phyloP scores from a whole-genome alignment of 768 basidiomycete genomes.

The Favolaschia claudopus region DNA sequence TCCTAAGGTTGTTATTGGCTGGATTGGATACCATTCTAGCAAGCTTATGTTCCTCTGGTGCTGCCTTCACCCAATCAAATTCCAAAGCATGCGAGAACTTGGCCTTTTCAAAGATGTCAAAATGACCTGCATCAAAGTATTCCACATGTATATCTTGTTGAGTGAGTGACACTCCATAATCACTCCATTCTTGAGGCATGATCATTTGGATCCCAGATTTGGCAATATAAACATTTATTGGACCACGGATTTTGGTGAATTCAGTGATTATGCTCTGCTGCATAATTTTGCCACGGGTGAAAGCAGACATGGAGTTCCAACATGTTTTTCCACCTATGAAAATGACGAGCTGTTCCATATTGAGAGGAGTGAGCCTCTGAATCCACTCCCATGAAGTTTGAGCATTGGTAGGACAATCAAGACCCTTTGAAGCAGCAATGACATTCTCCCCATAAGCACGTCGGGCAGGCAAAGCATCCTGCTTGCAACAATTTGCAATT shows the following conservation, averaged over 20 bases:
- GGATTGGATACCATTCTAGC: conserved; percentile 14
- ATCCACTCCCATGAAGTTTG: conserved; percentile 17
- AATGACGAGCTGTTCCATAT: conserved; percentile 8
- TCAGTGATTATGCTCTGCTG: conserved; percentile 5
- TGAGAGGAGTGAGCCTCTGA: conserved; percentile 1
- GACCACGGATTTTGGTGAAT: conserved; percentile 1
- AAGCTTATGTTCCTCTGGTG: conserved; percentile 3
- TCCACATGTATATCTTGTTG: not conserved
- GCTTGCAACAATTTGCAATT: conserved; percentile 13
- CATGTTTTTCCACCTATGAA: conserved; percentile 2
- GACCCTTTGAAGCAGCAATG: conserved; percentile 10
- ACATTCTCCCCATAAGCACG: conserved; percentile 15
- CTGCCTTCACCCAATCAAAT: conserved; percentile 9
- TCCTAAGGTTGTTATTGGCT: conserved; percentile 12
- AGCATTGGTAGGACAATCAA: conserved; percentile 10
- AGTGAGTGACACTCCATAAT: conserved; percentile 1
- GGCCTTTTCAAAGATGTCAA: conserved; percentile 17
- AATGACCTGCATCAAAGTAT: conserved; percentile 10
- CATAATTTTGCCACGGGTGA: not conserved
- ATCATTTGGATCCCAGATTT: conserved; percentile 9
- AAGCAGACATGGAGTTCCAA: conserved; percentile 2
- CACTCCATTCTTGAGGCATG: conserved; percentile 4
- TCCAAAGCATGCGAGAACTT: conserved; percentile 13
- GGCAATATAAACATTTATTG: conserved; percentile 5
- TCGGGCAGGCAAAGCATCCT: conserved; percentile 3